Percentiles rank a stretch among this genome's conserved stretches.
These are phyloP conservation scores for Globisporangium apiculatum DNA, from an alignment of 352 stramenopile genomes.

Conservation along the genomic window DNA sequence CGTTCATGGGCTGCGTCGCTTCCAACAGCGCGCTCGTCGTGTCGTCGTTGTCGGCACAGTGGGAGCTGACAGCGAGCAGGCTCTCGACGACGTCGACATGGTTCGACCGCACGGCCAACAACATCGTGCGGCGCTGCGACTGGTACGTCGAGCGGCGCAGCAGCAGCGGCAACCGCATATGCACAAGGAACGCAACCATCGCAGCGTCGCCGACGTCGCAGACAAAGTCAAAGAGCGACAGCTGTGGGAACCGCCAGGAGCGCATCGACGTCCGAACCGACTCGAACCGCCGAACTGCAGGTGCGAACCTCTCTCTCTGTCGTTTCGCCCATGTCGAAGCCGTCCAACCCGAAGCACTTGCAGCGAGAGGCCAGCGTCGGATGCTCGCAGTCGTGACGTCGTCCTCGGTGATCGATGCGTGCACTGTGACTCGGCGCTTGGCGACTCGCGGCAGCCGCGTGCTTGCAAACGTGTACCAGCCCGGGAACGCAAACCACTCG, in stretches of 20 bases:
- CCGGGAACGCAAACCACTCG: conserved; percentile 49
- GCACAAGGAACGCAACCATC: conserved; percentile 23
- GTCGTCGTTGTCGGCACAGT: too few species aligned
- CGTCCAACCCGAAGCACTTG: neutral
- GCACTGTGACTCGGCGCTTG: conserved; percentile 23
- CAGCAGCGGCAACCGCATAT: conserved; percentile 20
- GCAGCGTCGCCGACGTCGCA: conserved; percentile 26
- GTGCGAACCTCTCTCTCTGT: too few species aligned
- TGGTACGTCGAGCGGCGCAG: conserved; percentile 32
- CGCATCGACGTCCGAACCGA: conserved; percentile 23
- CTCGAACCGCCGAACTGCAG: conserved; percentile 12
- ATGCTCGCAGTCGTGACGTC: conserved; percentile 36
- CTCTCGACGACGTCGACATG: conserved; percentile 36
- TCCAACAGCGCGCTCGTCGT: neutral
- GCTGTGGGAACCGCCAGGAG: conserved; percentile 30
- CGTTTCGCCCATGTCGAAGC: neutral
- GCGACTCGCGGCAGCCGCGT: conserved; percentile 15
- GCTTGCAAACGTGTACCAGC: conserved; percentile 41
- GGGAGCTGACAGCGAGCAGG: conserved; percentile 15
- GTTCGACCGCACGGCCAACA: conserved; percentile 56
- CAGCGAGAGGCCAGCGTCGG: conserved; percentile 12
- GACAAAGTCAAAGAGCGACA: conserved; percentile 31
- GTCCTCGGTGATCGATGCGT: conserved; percentile 23
- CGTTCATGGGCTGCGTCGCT: conserved; percentile 12
- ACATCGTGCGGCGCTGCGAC: conserved; percentile 43